Conservation (phyloP, 495 filamentous ascomycete genomes). For the Aspergillus carlsbadensis region DNA sequence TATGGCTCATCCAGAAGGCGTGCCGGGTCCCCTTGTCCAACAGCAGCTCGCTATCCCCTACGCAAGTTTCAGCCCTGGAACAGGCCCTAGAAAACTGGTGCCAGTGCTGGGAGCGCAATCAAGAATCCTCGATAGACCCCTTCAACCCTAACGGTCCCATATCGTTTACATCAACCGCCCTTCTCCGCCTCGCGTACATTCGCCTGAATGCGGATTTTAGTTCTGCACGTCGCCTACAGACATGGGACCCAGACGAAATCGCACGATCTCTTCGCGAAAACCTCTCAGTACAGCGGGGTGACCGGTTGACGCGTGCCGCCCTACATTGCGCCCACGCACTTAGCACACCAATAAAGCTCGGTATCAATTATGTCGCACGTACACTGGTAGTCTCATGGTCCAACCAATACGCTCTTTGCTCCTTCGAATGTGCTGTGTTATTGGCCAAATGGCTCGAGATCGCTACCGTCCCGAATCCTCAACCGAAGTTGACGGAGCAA, state of each 20-base stretch:
- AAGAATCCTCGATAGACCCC: slow-evolving; percentile 53
- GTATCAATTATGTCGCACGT: slow-evolving; percentile 67
- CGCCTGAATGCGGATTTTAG: slow-evolving; percentile 66
- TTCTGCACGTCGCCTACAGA: slow-evolving; percentile 60
- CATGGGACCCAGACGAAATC: slow-evolving; percentile 59
- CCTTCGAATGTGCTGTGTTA: slow-evolving; percentile 68
- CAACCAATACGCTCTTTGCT: slow-evolving; percentile 68
- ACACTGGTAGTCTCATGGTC: slow-evolving; percentile 70
- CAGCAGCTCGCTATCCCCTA: slow-evolving; percentile 45
- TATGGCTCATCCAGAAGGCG: slow-evolving; percentile 64
- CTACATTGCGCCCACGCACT: slow-evolving; percentile 70
- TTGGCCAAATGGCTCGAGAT: slow-evolving; percentile 55
- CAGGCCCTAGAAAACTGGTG: slow-evolving; percentile 64
- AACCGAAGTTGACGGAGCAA: slow-evolving; percentile 46
- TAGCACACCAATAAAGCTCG: slow-evolving; percentile 64
- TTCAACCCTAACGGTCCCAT: slow-evolving; percentile 56
- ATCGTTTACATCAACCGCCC: slow-evolving; percentile 65
- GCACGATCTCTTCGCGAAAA: slow-evolving; percentile 57
- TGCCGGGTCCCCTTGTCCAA: slow-evolving; percentile 44
- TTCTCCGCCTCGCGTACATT: slow-evolving; percentile 66
- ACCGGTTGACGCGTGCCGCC: slow-evolving; percentile 57
- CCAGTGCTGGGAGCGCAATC: slow-evolving; percentile 56
- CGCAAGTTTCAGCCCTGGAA: slow-evolving; percentile 56
- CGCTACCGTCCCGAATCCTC: slow-evolving; percentile 33
- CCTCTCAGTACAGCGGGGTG: slow-evolving; percentile 56